phyloP scores from a whole-genome alignment of 306 rosid species.

The Castanea sativa region DNA sequence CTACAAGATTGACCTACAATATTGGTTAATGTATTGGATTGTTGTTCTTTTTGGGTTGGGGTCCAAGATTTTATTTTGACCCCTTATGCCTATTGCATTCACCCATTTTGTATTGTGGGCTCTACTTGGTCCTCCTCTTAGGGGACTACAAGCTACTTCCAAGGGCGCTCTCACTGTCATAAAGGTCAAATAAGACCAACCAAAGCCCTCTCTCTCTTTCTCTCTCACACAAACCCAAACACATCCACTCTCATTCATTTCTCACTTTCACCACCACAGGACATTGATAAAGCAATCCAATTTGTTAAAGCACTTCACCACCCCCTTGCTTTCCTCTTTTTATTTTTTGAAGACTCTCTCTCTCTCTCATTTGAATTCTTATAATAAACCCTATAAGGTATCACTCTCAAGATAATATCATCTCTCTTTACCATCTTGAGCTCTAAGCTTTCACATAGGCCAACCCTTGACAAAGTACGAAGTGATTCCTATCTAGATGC shows the following conservation, averaged over 20 bases:
- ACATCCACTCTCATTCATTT: not conserved
- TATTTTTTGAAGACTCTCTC: slow-evolving; percentile 18
- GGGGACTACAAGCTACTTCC: slow-evolving; percentile 16
- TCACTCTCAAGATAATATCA: slow-evolving; percentile 20
- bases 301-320: slow-evolving; percentile 39
- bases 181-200: slow-evolving; percentile 12
- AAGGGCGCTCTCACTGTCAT: slow-evolving; percentile 2
- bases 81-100: not conserved
- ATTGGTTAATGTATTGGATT: not conserved
- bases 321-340: slow-evolving; percentile 40
- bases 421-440: slow-evolving; percentile 20
- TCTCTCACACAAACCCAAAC: not conserved
- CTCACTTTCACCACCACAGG: slow-evolving; percentile 24
- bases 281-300: slow-evolving; percentile 24
- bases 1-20: too few relatives aligned
- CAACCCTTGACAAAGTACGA: slow-evolving; percentile 1
- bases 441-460: slow-evolving; percentile 8
- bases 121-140: slow-evolving; percentile 26
- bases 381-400: slow-evolving; percentile 33
- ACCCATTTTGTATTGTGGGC: slow-evolving; percentile 18
- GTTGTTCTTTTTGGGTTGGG: not conserved
- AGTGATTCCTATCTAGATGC: not conserved
- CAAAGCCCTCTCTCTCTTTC: not conserved
- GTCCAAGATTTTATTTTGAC: not conserved
- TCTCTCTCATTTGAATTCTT: slow-evolving; percentile 26